A percentile compares a stretch with the other conserved stretches of the same genome.
These are phyloP conservation scores for Aspergillus conjunctus DNA, from an alignment of 495 filamentous ascomycete genomes.

Conservation along the genomic window DNA sequence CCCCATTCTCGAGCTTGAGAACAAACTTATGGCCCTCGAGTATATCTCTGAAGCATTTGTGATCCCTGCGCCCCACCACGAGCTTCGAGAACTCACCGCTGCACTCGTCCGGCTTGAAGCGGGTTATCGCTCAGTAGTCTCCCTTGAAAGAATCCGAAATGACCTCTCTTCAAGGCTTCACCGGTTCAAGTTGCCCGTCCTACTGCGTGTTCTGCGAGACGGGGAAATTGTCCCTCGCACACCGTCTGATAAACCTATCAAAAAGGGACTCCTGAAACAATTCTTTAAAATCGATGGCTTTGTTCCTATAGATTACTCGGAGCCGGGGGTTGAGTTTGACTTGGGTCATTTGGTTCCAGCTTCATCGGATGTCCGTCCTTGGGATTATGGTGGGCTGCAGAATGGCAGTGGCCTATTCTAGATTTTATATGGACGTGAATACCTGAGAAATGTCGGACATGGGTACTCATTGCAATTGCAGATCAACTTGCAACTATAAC, in stretches of 20 bases:
- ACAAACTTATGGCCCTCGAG: constrained; percentile 7
- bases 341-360: background rate
- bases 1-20: constrained; percentile 18
- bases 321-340: background rate
- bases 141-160: background rate
- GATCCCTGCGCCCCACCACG: constrained; percentile 11
- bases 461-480: too few relatives aligned
- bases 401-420: background rate
- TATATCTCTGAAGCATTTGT: constrained; percentile 17
- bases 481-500: too few relatives aligned
- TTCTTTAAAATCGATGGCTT: background rate
- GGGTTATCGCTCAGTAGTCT: constrained; percentile 2
- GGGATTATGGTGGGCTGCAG: constrained; percentile 1
- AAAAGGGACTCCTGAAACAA: constrained; percentile 1
- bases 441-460: too few relatives aligned
- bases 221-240: constrained; percentile 7
- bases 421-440: background rate
- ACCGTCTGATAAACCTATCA: background rate
- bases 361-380: background rate
- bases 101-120: background rate
- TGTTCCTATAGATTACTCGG: background rate
- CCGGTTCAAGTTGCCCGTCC: constrained; percentile 4
- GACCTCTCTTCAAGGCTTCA: background rate
- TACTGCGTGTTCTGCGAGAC: constrained; percentile 8
- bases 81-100: background rate